Evolutionary conservation across 306 rosid genomes (phyloP), one percentile per base, ranked within the genome.

Genomic region (Potentilla sterilis): DNA sequence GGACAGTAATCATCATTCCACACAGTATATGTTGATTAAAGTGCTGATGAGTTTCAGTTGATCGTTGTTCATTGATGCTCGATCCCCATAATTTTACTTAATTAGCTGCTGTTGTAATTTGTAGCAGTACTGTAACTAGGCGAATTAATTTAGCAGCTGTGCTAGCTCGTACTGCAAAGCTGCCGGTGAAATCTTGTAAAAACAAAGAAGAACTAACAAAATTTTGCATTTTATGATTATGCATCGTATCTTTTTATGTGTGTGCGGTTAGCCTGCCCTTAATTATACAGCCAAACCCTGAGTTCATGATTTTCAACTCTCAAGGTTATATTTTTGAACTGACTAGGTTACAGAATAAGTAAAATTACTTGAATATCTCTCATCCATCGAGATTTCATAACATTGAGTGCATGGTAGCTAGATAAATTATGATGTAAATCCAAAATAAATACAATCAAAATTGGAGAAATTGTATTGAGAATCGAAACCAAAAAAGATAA

Each of bases 81-180:
- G 59, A 19, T 34, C 22, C 22, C 40, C 40, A 13, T 59, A 12
- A 28, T 28, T 59, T 59, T 4, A 13, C 11, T 57, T 41, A 59
- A 18, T 55, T 40, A 37, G n/a, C 57, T 58, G 69, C 54, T 55
- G 48, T 54, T 72, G 57, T 59, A 59, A 73, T 59, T 73, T 72
- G 66, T 55, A 73, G 76, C 55, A 22, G 43, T 28, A 59, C 65
- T 59, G 65, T 59, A 9, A 59, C 38, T 59, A 59, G 38, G 37
- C 24, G 40, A 59, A 34, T 15, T 3, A 32, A 62, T 32, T 58
- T 32, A 62, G 43, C 67, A 14, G 42, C 67, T 58, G 12, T 58
- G 35, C 35, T 12, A 28, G 64, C 64, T 59, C 62, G 38, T 6
- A 59, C 8, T 54, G 59, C 59, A 54, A 54, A n/a, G 63, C 63